Evolutionary conservation across 441 rosid species (phyloP).

Genomic region (Arabidopsis lyrata): DNA sequence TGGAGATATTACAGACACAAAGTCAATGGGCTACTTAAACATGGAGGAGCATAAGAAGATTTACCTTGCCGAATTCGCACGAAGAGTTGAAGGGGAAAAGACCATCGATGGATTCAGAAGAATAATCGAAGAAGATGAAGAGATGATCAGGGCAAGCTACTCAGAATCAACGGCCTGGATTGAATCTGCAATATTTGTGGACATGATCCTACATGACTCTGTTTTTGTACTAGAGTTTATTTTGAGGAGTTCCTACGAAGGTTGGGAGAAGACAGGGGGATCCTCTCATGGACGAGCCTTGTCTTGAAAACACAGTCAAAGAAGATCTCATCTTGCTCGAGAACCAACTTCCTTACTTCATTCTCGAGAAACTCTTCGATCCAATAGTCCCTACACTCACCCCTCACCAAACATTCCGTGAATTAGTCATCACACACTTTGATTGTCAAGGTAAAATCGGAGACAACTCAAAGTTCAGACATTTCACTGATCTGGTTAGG

Average conservation of each 20-base stretch:
- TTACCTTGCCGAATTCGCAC: not conserved
- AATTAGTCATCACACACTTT: not conserved
- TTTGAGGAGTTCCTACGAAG: rapidly evolving
- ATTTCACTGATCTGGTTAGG: conserved; percentile 23
- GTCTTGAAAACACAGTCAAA: rapidly evolving
- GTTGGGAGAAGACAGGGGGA: not conserved
- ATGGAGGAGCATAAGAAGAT: conserved; percentile 4
- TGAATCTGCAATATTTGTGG: not conserved
- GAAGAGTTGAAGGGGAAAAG: not conserved
- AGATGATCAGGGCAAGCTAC: conserved; percentile 16
- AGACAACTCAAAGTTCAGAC: not conserved
- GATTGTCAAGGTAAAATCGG: rapidly evolving
- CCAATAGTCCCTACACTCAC: not conserved
- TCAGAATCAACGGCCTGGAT: conserved; percentile 34
- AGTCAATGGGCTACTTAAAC: conserved; percentile 18
- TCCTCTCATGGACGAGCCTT: conserved; percentile 2
- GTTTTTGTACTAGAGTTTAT: conserved; percentile 28
- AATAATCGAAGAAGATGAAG: not conserved
- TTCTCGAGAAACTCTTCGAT: conserved; percentile 17
- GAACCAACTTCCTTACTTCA: conserved; percentile 46
- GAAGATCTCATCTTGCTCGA: conserved; percentile 35
- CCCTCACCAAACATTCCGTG: not conserved
- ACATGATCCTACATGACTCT: conserved; percentile 28
- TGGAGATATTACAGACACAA: not conserved
- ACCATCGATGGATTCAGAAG: not conserved